These are phyloP conservation scores for Plenodomus tracheiphilus DNA, from an alignment of 2,329 filamentous ascomycete genomes.

Conservation along the genomic window DNA sequence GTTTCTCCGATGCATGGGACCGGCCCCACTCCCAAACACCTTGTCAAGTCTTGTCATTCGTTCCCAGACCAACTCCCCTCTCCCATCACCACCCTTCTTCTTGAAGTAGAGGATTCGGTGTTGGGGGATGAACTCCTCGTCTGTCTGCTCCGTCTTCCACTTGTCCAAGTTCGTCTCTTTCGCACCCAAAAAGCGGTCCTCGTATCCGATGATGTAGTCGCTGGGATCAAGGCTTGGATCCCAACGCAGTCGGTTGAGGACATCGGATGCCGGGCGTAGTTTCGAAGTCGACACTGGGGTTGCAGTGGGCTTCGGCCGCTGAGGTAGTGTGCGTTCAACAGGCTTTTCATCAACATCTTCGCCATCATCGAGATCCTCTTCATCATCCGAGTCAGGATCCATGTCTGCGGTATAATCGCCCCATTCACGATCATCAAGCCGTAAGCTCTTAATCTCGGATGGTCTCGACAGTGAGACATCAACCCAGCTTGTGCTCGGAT, in stretches of 20 bases:
- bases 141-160: slow-evolving; percentile 59
- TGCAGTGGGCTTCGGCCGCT: slow-evolving; percentile 18
- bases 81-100: slow-evolving; percentile 35
- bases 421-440: slow-evolving; percentile 56
- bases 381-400: slow-evolving; percentile 45
- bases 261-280: slow-evolving; percentile 46
- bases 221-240: slow-evolving; percentile 50
- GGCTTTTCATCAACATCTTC: slow-evolving; percentile 12
- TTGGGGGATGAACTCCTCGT: slow-evolving; percentile 61
- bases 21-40: slow-evolving; percentile 51
- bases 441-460: slow-evolving; percentile 45
- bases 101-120: slow-evolving; percentile 58
- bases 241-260: slow-evolving; percentile 56
- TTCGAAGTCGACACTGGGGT: slow-evolving; percentile 32
- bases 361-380: slow-evolving; percentile 26
- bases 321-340: slow-evolving; percentile 17
- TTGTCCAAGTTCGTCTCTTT: slow-evolving; percentile 52
- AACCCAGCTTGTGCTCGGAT: slow-evolving; percentile 41
- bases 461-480: slow-evolving; percentile 36
- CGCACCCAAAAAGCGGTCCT: slow-evolving; percentile 57
- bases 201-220: slow-evolving; percentile 57
- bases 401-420: slow-evolving; percentile 51
- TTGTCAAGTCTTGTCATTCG: slow-evolving; percentile 51
- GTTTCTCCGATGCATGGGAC: not conserved
- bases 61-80: slow-evolving; percentile 54